Evolutionary conservation across 208 protist species (phyloP).

Genomic region (Crithidia sp.): DNA sequence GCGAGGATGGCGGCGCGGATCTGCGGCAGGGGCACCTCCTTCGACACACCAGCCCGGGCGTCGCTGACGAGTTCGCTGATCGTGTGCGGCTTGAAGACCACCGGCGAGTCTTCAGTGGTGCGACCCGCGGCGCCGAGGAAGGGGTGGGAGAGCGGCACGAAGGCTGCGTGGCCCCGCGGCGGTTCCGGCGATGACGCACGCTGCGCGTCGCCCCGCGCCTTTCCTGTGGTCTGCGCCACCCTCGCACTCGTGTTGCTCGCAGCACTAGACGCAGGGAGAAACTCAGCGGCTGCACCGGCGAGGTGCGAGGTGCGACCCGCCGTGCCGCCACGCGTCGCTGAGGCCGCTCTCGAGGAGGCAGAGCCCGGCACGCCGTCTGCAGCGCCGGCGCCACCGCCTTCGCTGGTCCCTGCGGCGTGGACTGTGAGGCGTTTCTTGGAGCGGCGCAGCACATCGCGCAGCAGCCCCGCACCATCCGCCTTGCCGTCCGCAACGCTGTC

Average conservation of each 20-base stretch:
- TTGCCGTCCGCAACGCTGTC: neutral
- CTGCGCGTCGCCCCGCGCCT: too few species aligned
- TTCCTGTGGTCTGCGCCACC: too few species aligned
- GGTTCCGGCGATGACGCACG: too few species aligned
- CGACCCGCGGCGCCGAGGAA: neutral
- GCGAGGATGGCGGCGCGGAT: neutral
- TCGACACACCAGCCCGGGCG: slow-evolving; percentile 3
- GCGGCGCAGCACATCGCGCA: slow-evolving; percentile 29
- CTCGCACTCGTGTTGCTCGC: too few species aligned
- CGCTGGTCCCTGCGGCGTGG: neutral
- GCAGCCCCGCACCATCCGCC: slow-evolving; percentile 10
- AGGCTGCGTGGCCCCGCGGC: too few species aligned
- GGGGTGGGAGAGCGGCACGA: neutral
- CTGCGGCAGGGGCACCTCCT: neutral
- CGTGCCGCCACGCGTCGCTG: too few species aligned
- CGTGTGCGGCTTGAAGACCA: slow-evolving; percentile 21
- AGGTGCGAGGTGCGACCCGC: too few species aligned
- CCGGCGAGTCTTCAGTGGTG: neutral
- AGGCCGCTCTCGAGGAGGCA: neutral
- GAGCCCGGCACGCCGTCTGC: neutral
- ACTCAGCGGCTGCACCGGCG: too few species aligned
- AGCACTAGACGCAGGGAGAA: too few species aligned
- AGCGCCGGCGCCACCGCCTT: neutral
- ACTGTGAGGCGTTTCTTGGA: slow-evolving; percentile 20
- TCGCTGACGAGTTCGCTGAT: slow-evolving; percentile 24